Evolutionary conservation across 2,329 filamentous ascomycete species (phyloP).

Genomic region (Colletotrichum eremochloae): DNA sequence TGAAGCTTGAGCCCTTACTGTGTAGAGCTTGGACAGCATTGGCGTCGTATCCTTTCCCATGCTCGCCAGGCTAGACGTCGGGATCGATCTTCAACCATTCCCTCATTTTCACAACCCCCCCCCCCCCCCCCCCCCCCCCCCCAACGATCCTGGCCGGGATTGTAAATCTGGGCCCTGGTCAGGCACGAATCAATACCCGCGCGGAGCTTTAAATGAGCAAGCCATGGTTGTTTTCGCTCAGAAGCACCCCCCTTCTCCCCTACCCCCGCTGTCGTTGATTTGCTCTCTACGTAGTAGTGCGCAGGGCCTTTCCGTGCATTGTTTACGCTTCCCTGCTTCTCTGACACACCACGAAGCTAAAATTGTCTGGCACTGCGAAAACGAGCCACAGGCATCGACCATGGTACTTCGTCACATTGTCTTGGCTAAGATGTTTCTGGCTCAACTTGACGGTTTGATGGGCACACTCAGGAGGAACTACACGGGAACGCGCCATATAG

Average conservation of each 20-base stretch:
- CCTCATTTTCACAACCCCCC: neutral
- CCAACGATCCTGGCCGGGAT: slow-evolving; percentile 2
- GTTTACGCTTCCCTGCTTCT: neutral
- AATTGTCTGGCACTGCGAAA: slow-evolving; percentile 20
- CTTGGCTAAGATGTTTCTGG: neutral
- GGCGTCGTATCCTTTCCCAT: neutral
- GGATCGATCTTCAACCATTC: neutral
- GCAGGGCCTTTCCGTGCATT: neutral
- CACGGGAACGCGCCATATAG: neutral
- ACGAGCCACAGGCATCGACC: slow-evolving; percentile 24
- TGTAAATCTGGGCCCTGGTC: slow-evolving; percentile 13
- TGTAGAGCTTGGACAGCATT: neutral
- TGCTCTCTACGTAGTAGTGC: neutral
- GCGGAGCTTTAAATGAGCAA: slow-evolving; percentile 36
- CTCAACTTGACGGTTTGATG: neutral
- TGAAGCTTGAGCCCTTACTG: neutral
- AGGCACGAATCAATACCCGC: slow-evolving; percentile 39
- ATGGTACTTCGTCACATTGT: slow-evolving; percentile 4
- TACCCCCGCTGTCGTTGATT: neutral
- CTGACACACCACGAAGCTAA: slow-evolving; percentile 14
- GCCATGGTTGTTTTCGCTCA: slow-evolving; percentile 12
- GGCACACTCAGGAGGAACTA: neutral
- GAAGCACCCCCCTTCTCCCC: neutral
- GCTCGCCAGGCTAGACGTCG: neutral
- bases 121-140: too few relatives aligned